These are phyloP conservation scores for Dunaliella sp. DNA, from an alignment of 139 green algal genomes.

Conservation along the genomic window DNA sequence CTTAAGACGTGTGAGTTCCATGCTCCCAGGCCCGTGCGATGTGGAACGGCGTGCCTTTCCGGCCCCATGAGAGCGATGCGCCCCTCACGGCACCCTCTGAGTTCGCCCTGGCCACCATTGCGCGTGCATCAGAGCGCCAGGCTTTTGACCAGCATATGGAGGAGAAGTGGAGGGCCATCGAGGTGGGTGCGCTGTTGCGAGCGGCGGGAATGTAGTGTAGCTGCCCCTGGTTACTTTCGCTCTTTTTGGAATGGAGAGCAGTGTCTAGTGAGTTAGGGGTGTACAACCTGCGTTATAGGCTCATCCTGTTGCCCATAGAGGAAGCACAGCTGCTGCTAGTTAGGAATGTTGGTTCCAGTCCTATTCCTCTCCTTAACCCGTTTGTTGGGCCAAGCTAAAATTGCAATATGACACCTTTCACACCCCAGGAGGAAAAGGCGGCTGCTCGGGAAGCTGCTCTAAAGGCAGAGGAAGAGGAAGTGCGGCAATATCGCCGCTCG, in stretches of 20 bases:
- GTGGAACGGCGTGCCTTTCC: slow-evolving; percentile 31
- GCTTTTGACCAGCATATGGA: slow-evolving; percentile 43
- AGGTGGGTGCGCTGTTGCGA: slow-evolving; percentile 40
- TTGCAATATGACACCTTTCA: too few relatives aligned
- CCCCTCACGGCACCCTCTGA: slow-evolving; percentile 47
- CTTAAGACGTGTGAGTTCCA: too few relatives aligned
- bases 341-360: too few relatives aligned
- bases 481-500: slow-evolving; percentile 26
- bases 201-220: too few relatives aligned
- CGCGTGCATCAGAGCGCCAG: slow-evolving; percentile 31
- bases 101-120: slow-evolving; percentile 33
- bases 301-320: too few relatives aligned
- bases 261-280: too few relatives aligned
- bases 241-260: too few relatives aligned
- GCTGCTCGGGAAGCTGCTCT: slow-evolving; percentile 8
- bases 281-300: too few relatives aligned
- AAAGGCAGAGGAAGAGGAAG: slow-evolving; percentile 31
- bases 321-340: too few relatives aligned
- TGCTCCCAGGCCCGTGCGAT: slow-evolving; percentile 52
- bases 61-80: slow-evolving; percentile 15
- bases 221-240: too few relatives aligned
- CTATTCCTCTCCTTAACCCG: too few relatives aligned
- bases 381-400: too few relatives aligned
- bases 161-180: slow-evolving; percentile 29
- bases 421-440: slow-evolving; percentile 40